Base-by-base conservation (phyloP, 805 yeast species). In the Saturnispora gosingensis region DNA sequence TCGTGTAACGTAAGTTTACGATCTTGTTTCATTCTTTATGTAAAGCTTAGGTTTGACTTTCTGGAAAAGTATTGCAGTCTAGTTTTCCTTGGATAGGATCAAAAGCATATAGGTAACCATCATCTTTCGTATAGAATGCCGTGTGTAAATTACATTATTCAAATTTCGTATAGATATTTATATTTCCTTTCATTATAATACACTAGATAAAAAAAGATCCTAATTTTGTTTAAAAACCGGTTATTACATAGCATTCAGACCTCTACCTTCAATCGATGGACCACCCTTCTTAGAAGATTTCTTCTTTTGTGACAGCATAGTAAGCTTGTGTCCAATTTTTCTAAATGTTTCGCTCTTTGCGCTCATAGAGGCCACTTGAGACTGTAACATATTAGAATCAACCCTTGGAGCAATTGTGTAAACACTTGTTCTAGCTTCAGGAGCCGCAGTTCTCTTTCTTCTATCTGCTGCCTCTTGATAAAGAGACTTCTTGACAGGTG, bases 371-470 rank as follows among this genome's bases (percentile, higher is more conserved):
- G 62, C 54, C 52, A 61, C 61, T 54, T 69, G 72, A 58, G 69
- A 72, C 62, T 69, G 69, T 59, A 77, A 67, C 56, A 65, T 65
- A 54, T 72, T 74, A 43, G 82, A 65, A 60, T 78, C 81, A 56
- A 85, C 85, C 62, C 75, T 81, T 51, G 98, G 98, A 1, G 97
- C 98, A 63, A 86, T 82, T 61, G 84, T 85, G 72, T 88, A 90
- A 53, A 91, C 95, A 13, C 88, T 80, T 3, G 93, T 84, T 56
- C 93, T 79, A 44, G 91, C 89, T 35, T 84, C 82, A n/a, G 98
- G 98, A 47, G 93, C 91, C 39, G 96, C 96, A 4, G 98, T 97
- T 67, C 98, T 79, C 67, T 86, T 86, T 69, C 97, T 80, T 68
- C 96, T 79, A 58, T 82, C 88, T 9, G 97, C 97, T 60, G 87